Evolutionary conservation across 1,139 yeast species (phyloP), one percentile per base, ranked within the genome.

Genomic region (Zhuliangozyma parablackwelliae): DNA sequence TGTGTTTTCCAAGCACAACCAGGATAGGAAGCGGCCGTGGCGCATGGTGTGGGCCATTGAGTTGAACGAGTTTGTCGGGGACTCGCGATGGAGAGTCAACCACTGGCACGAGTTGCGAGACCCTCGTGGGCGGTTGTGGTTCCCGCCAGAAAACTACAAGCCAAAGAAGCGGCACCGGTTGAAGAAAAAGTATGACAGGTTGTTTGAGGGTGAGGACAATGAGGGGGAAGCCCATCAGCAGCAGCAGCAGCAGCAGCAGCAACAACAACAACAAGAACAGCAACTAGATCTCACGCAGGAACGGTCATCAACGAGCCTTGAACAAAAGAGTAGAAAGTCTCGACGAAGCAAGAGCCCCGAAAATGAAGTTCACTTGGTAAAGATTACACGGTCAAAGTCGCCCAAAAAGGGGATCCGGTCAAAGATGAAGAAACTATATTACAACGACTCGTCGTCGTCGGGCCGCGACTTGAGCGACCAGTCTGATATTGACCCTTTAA

Each of bases 41-140:
- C 56, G 56, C 43, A 59, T 63, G 59, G 35, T 68, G 5, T 87
- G 95, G 95, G 79, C 82, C 30, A 71, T 86, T 3, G 85, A 80
- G 38, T 57, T 82, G 32, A 66, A 76, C 37, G 96, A 87, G 51
- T 56, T 73, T 28, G 60, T 78, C 7, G 70, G 75, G 35, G 95
- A 87, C 53, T 45, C 70, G 21, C 61, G 73, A 0, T 86, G 95
- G 92, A 67, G 90, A 47, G 62, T 71, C 7, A 57, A 64, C n/a
- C 83, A 82, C 50, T 79, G 86, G 80, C 63, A 72, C 47, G 82
- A 81, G 46, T 58, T 86, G 35, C 59, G 61, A 29, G 69, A 70
- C 37, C 63, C 82, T 0, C 57, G 65, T 7, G 89, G 89, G 0
- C 66, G 72, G 25, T 53, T 70, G 7, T 79, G 90, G 84, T 81